Evolutionary conservation across 2,329 filamentous ascomycete species (phyloP), one percentile per base, ranked within the genome.

Genomic region (Hymenoscyphus fructigenus): DNA sequence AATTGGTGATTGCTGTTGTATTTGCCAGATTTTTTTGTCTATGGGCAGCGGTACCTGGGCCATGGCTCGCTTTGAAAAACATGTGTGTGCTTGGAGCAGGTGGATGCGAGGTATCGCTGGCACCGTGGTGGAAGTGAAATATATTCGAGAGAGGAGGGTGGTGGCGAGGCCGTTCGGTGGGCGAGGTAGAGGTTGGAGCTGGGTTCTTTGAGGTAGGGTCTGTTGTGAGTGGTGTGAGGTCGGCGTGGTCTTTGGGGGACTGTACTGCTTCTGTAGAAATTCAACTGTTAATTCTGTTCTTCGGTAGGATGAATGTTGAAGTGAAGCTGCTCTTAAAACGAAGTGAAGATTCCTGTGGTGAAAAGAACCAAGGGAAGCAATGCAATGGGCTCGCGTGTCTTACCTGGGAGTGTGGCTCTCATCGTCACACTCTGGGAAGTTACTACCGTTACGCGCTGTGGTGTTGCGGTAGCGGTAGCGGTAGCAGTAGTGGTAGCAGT

Each of bases 1-100:
- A 84, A 29, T 72, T 65, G 3, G 70, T 87, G 79, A 76, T 55
- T 55, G 77, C 74, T 60, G 70, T 72, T 44, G 75, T 73, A 67
- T 71, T 75, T 41, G 73, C 70, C 63, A 73, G 69, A 58, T 66
- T 71, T 12, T 72, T 70, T 41, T 70, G 69, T 28, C 70, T 69
- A 28, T 70, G 68, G 7, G 65, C 61, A 14, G 60, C 56, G 41
- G 62, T 67, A 26, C 65, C 68, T 58, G 66, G 36, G 10, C 60
- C 59, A 60, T 55, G 36, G n/a, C 53, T 41, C 20, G 41, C n/a
- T 17, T 66, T 65, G 47, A 73, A 72, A 57, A 69, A 67, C 72
- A 73, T 73, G 23, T 68, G 47, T 15, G 47, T 23, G 14, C 7
- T 23, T 53, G 47, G 20, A 23, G 47, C 47, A 5, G 47, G 47